Evolutionary conservation across 164 flowering plant genomes (phyloP), one percentile per base, ranked within the genome.

Genomic region (Buxus sempervirens): DNA sequence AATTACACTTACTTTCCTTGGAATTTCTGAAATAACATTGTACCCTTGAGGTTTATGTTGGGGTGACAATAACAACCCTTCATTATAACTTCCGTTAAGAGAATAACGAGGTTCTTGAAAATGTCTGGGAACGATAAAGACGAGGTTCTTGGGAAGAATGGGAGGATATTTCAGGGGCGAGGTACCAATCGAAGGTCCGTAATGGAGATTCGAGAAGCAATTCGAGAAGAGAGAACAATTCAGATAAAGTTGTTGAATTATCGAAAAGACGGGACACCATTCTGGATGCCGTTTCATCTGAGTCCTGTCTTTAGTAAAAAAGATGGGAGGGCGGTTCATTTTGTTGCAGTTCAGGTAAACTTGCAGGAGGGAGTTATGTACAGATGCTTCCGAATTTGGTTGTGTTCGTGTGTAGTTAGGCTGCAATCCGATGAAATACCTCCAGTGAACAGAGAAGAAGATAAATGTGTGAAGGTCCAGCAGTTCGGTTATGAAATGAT

Each of bases 281-380:
- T 88, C 77, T 88, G 98, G 98, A 85, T 90, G 80, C 71, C 90
- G 83, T 91, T 94, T 77, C 86, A 80, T 21, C 75, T 94, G 89
- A 69, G 83, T 57, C 98, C 98, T 5, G 86, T 94, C 64, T 90
- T 90, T 45, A 65, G 84, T 25, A 75, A 76, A 68, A 82, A 83
- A 4, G 91, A 85, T 64, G 98, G 96, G 12, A 79, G 79, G 70
- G 93, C 85, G 59, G 72, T 72, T 63, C 87, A 94, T 74, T 91
- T 94, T 72, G 84, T 94, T 53, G 90, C 82, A 9, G 96, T 87
- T 80, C 97, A 91, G 77, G 83, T 91, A n/a, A n/a, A n/a, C n/a
- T n/a, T n/a, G n/a, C n/a, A n/a, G n/a, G n/a, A n/a, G n/a, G n/a
- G n/a, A n/a, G n/a, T n/a, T n/a, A n/a, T n/a, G n/a, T n/a, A n/a